These are phyloP conservation scores for Panaeolus papilionaceus DNA, from an alignment of 768 basidiomycete species.

Conservation along the genomic window DNA sequence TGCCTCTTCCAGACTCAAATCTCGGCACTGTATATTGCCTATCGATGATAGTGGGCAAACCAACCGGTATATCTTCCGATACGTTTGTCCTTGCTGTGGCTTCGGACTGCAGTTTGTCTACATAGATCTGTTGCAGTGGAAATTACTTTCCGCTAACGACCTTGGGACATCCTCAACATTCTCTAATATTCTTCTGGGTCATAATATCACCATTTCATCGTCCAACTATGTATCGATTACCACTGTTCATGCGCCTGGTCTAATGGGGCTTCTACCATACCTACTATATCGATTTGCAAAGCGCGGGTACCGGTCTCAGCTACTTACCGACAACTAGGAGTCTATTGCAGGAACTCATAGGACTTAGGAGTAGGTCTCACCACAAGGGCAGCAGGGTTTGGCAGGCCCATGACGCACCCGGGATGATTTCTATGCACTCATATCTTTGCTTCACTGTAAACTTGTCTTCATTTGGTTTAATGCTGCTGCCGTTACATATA, in stretches of 20 bases:
- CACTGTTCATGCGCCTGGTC: background rate
- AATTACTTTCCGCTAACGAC: background rate
- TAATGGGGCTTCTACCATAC: background rate
- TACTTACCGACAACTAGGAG: no score
- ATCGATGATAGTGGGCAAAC: no score
- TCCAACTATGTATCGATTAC: background rate
- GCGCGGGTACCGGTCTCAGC: background rate
- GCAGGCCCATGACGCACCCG: background rate
- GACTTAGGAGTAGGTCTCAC: background rate
- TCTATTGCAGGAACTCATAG: no score
- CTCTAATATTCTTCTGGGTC: no score
- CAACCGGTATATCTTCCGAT: no score
- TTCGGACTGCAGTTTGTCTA: no score
- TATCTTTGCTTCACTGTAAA: background rate
- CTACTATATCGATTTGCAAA: background rate
- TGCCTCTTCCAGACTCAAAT: background rate
- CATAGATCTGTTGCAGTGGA: background rate
- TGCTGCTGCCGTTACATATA: background rate
- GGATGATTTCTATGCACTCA: background rate
- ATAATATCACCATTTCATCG: no score
- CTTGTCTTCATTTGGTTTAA: slow-evolving; percentile 3
- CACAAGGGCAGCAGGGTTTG: background rate
- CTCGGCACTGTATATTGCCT: background rate
- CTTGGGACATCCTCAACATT: background rate
- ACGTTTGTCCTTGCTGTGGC: background rate